Conservation (phyloP, 495 filamentous ascomycete species). For the Penicillium dipodomyicola region DNA sequence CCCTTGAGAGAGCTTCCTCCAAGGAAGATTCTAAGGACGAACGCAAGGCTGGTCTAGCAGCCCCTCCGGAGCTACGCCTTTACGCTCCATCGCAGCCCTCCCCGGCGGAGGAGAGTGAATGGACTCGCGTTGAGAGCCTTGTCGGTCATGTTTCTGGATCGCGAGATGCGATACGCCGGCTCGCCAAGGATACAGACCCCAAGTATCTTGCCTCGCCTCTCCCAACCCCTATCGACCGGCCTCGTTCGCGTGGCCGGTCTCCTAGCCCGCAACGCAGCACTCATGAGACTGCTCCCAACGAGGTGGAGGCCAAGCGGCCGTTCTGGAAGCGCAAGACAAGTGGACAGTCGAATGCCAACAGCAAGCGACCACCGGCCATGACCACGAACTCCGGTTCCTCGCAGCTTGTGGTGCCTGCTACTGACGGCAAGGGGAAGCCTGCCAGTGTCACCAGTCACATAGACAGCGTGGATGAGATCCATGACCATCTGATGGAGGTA, state of each 20-base stretch:
- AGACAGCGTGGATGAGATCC: constrained; percentile 60
- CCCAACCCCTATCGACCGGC: constrained; percentile 19
- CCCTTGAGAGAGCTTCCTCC: constrained; percentile 72
- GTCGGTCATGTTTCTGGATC: constrained; percentile 82
- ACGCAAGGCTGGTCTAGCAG: constrained; percentile 7
- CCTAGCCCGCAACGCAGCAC: constrained; percentile 37
- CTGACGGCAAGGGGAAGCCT: constrained; percentile 29
- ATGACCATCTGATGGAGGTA: constrained; percentile 76
- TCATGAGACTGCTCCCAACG: constrained; percentile 36
- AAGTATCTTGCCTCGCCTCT: constrained; percentile 47
- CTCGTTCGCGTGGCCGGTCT: constrained; percentile 36
- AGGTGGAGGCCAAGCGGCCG: constrained; percentile 41
- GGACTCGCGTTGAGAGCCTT: constrained; percentile 77
- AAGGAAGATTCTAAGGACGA: constrained; percentile 28
- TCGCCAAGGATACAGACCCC: constrained; percentile 78
- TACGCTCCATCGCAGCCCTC: constrained; percentile 30
- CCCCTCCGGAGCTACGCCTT: constrained; percentile 34
- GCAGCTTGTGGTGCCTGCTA: constrained; percentile 56
- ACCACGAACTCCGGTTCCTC: constrained; percentile 46
- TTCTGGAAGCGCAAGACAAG: constrained; percentile 94
- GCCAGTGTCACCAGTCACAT: constrained; percentile 36
- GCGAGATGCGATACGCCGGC: constrained; percentile 77
- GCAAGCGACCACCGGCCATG: constrained; percentile 28
- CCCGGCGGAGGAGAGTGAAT: constrained; percentile 70
- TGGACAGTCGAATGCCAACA: constrained; percentile 28